phyloP scores from a whole-genome alignment of 2,329 filamentous ascomycete genomes.

The Neofusicoccum sp. region DNA sequence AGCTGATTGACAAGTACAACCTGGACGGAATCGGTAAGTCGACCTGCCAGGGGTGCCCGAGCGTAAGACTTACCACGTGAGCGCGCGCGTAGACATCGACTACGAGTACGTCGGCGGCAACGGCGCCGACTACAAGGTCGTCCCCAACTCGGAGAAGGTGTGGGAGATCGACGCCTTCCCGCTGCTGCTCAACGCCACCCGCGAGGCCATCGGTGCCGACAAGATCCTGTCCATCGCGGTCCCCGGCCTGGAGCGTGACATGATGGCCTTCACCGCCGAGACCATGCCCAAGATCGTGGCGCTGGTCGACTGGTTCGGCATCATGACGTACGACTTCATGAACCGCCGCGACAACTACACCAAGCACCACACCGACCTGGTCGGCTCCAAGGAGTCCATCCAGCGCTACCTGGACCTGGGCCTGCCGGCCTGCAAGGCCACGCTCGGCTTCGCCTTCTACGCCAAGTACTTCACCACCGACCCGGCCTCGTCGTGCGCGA shows the following conservation, averaged over 20 bases:
- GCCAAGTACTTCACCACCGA: constrained; percentile 64
- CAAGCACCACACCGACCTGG: constrained; percentile 64
- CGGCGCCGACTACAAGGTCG: constrained; percentile 64
- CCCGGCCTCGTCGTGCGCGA: constrained; percentile 45
- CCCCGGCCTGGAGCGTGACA: constrained; percentile 61
- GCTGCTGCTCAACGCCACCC: constrained; percentile 58
- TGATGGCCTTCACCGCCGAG: constrained; percentile 63
- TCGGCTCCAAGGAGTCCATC: constrained; percentile 54
- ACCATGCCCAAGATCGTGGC: constrained; percentile 59
- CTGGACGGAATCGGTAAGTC: constrained; percentile 62
- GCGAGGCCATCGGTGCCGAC: constrained; percentile 54
- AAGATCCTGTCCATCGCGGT: constrained; percentile 67
- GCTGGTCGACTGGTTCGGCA: constrained; percentile 64
- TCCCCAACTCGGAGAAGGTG: constrained; percentile 57
- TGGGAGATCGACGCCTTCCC: constrained; percentile 64
- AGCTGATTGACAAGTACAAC: constrained; percentile 60
- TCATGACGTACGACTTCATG: constrained; percentile 73
- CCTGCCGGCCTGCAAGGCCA: constrained; percentile 55
- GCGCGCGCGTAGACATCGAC: constrained; percentile 56
- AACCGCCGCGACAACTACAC: constrained; percentile 65
- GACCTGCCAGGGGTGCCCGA: background rate
- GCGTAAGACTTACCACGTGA: background rate
- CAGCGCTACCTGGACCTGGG: constrained; percentile 60
- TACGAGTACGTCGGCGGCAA: constrained; percentile 67
- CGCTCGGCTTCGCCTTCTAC: constrained; percentile 68